Evolutionary conservation across 1,284 basidiomycete genomes (phyloP), one percentile per base, ranked within the genome.

Genomic region (Puccinia triticina): DNA sequence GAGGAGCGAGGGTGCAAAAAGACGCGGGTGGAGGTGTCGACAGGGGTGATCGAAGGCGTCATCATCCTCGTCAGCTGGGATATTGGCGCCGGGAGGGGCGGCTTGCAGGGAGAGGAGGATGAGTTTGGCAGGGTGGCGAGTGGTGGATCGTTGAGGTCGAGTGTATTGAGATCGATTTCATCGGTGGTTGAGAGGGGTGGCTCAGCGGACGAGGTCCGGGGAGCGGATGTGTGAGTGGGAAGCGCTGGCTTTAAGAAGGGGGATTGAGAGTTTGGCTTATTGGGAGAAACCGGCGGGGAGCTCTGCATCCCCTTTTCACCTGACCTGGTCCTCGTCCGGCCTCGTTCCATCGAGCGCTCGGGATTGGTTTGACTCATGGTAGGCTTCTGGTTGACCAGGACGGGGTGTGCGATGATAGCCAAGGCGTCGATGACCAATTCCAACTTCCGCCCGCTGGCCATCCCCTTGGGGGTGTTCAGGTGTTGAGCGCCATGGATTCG

Each of bases 381-480:
- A 34, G 74, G 55, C 53, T 75, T 48, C 40, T 82, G 72, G 53
- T 48, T 82, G 46, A 82, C 34, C 1, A 74, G 46, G 8, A 76
- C 73, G 48, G 81, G 81, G 67, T 82, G 81, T 34, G 26, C 81
- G n/a, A 82, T 82, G 53, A 82, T 69, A 37, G 81, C 81, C 16
- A 82, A 53, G 21, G 59, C 59, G 40, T 82, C 81, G 34, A 82
- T 82, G 29, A 76, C 81, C 21, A 82, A 50, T 77, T 82, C 73
- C 21, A 82, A 66, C 64, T 82, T 82, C 0, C 61, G 73, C 1
- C 78, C 78, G 43, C 40, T 81, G 23, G 32, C 34, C 29, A 67
- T 69, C 5, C 46, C 66, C 48, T 67, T 40, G 3, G 37, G 46
- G 12, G 50, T 61, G 48, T 61, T 64, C 11, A 61, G 16, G 57